Evolutionary conservation across 2,329 filamentous ascomycete species (phyloP).

Genomic region (Colletotrichum tamarilloi): DNA sequence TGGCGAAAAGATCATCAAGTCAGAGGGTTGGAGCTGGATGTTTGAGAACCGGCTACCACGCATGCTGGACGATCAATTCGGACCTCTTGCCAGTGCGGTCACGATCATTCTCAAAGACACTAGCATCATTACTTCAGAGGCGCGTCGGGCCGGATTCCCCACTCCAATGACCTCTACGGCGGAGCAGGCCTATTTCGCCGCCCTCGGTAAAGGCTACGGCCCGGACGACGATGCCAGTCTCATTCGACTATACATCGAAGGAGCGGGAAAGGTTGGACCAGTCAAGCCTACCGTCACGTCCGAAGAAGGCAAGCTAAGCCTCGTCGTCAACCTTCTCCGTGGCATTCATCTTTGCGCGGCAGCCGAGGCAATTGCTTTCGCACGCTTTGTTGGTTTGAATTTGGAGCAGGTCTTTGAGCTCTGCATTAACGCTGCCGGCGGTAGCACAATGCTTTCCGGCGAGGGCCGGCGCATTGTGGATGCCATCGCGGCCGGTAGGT

Average conservation of each 20-base stretch:
- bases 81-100: constrained; percentile 67
- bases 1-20: constrained; percentile 55
- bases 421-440: background rate
- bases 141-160: background rate
- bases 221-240: constrained; percentile 57
- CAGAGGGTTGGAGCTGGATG: constrained; percentile 70
- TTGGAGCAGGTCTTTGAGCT: background rate
- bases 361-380: background rate
- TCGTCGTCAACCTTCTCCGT: background rate
- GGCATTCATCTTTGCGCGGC: background rate
- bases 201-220: constrained; percentile 65
- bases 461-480: background rate
- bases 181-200: constrained; percentile 64
- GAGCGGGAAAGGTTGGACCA: constrained; percentile 46
- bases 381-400: background rate
- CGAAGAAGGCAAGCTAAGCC: constrained; percentile 46
- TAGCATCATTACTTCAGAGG: background rate
- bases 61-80: constrained; percentile 62
- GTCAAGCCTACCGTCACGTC: constrained; percentile 41
- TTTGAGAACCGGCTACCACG: constrained; percentile 68
- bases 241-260: constrained; percentile 55
- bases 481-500: background rate
- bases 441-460: background rate
- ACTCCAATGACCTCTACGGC: background rate
- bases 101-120: constrained; percentile 51